Evolutionary conservation across 148 eudicot genomes (phyloP).

Genomic region (Agrostemma githago): DNA sequence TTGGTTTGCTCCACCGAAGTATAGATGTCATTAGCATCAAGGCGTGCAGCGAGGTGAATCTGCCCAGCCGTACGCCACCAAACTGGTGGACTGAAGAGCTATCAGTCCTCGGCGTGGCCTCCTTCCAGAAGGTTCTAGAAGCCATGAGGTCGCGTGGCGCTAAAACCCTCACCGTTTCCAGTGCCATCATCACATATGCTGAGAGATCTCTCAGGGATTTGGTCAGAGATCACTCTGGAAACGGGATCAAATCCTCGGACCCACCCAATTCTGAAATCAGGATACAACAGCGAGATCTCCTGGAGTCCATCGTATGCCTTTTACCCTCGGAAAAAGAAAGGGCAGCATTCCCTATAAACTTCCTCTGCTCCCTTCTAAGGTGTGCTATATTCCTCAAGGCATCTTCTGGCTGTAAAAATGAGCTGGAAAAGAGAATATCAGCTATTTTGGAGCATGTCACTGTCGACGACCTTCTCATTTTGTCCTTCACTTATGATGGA

Average conservation of each 20-base stretch:
- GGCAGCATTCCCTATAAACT: conserved; percentile 64
- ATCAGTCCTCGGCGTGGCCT: conserved; percentile 51
- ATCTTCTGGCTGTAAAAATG: conserved; percentile 40
- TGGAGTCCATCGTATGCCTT: conserved; percentile 53
- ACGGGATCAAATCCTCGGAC: conserved; percentile 25
- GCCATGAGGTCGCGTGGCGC: conserved; percentile 62
- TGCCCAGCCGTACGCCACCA: conserved; percentile 85
- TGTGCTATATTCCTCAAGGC: conserved; percentile 59
- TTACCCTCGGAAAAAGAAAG: conserved; percentile 76
- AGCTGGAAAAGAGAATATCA: conserved; percentile 74
- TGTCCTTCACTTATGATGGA: conserved; percentile 71
- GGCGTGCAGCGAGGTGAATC: conserved; percentile 80
- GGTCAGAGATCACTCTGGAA: conserved; percentile 68
- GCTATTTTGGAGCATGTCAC: conserved; percentile 67
- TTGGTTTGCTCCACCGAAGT: conserved; percentile 62
- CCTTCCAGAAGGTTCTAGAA: conserved; percentile 52
- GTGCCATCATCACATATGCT: conserved; percentile 68
- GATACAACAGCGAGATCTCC: conserved; percentile 41
- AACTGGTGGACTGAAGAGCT: conserved; percentile 97
- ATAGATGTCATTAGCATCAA: conserved; percentile 57
- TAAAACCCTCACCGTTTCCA: conserved; percentile 54
- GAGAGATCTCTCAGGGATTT: conserved; percentile 66
- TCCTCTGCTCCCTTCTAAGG: conserved; percentile 76
- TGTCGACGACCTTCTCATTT: conserved; percentile 67
- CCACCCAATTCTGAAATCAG: conserved; percentile 32